Conservation (phyloP, 192 early-diverging fungal species). For the Umbelopsis sp. region DNA sequence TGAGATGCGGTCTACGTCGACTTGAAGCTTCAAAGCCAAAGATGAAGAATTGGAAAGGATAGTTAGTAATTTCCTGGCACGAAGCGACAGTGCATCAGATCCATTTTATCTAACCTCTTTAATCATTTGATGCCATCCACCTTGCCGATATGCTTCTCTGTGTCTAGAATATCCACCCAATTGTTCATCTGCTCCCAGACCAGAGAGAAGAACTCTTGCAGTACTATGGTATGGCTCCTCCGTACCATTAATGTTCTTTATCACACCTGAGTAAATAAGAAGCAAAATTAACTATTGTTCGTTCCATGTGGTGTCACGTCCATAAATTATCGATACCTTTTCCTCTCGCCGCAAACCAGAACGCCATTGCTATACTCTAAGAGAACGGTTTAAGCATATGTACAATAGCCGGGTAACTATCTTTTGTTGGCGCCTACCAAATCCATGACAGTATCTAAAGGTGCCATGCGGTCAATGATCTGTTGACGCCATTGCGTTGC, state of each 20-base stretch:
- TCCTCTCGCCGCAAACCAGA: constrained; percentile 96
- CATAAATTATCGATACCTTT: constrained; percentile 40
- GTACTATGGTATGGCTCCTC: constrained; percentile 55
- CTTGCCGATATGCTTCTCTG: constrained; percentile 65
- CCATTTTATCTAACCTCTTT: constrained; percentile 45
- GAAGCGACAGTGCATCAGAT: neutral
- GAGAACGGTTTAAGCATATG: neutral
- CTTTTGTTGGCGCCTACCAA: constrained; percentile 45
- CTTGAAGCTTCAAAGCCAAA: constrained; percentile 55
- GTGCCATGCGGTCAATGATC: constrained; percentile 76
- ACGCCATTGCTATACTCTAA: constrained; percentile 93
- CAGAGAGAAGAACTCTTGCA: constrained; percentile 81
- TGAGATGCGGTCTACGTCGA: constrained; percentile 86
- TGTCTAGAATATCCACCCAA: constrained; percentile 92
- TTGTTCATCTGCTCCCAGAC: constrained; percentile 94
- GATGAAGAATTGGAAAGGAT: neutral
- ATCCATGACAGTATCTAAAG: constrained; percentile 93
- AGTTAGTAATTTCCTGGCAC: neutral
- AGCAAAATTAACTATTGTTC: no score
- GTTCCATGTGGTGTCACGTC: no score
- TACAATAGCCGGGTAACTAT: no score
- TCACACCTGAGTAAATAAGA: no score
- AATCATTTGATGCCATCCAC: constrained; percentile 68
- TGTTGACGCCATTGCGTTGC: constrained; percentile 52
- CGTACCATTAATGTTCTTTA: neutral